phyloP scores from a whole-genome alignment of 371 early-diverging fungal genomes.

The Syncephalastrum monosporum region DNA sequence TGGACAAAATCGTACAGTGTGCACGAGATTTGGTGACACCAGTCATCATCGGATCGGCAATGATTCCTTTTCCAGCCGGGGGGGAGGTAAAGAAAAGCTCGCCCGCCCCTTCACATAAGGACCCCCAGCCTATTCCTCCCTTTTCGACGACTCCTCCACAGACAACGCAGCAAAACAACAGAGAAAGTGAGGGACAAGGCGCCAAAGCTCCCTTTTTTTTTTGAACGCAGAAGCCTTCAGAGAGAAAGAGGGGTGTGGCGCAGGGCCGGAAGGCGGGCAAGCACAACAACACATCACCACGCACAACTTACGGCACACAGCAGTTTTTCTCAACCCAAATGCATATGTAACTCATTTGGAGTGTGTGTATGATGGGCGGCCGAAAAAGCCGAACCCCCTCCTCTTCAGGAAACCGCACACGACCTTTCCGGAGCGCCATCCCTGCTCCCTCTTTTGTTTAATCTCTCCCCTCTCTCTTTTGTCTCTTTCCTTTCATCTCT shows the following conservation, averaged over 20 bases:
- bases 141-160: too few species aligned
- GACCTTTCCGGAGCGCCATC: background rate
- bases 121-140: too few species aligned
- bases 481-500: slow-evolving; percentile 5
- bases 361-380: slow-evolving; percentile 1
- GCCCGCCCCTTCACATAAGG: slow-evolving; percentile 1
- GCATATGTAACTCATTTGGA: too few species aligned
- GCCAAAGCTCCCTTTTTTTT: background rate
- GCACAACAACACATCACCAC: background rate
- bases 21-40: slow-evolving; percentile 3
- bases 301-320: too few species aligned
- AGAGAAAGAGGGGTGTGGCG: background rate
- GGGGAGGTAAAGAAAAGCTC: background rate
- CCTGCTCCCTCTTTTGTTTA: slow-evolving; percentile 10
- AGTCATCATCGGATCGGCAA: slow-evolving; percentile 19
- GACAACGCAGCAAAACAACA: too few species aligned
- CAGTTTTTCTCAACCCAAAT: too few species aligned
- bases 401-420: too few species aligned
- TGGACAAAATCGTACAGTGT: too few species aligned
- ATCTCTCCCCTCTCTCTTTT: slow-evolving; percentile 1
- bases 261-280: slow-evolving; percentile 4
- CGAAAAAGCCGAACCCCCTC: slow-evolving; percentile 6
- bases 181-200: too few species aligned
- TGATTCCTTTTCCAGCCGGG: slow-evolving; percentile 14
- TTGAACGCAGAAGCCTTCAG: slow-evolving; percentile 4